Evolutionary conservation across 352 stramenopile species (phyloP).

Genomic region (Phytophthora quininea): DNA sequence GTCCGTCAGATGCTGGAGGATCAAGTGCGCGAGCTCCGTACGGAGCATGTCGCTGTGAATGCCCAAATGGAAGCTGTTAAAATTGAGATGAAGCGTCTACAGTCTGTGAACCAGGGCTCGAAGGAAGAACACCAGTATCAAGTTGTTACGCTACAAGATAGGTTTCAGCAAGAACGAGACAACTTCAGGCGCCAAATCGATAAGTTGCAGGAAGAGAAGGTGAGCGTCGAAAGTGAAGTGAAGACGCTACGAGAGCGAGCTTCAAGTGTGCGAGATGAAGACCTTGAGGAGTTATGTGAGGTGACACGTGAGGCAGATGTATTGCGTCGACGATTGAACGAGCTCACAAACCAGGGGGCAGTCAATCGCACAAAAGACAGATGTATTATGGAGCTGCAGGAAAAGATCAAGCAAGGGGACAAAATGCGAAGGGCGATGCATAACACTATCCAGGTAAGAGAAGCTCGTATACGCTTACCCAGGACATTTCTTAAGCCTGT

Average conservation of each 20-base stretch:
- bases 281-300: slow-evolving; percentile 72
- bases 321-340: slow-evolving; percentile 66
- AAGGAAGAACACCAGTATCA: slow-evolving; percentile 43
- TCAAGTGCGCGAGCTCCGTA: slow-evolving; percentile 74
- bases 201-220: slow-evolving; percentile 70
- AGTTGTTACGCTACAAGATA: slow-evolving; percentile 40
- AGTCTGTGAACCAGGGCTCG: slow-evolving; percentile 45
- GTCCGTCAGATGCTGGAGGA: slow-evolving; percentile 75
- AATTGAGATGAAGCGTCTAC: slow-evolving; percentile 68
- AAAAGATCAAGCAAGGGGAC: slow-evolving; percentile 80
- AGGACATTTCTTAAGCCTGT: slow-evolving; percentile 5
- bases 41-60: slow-evolving; percentile 79
- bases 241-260: slow-evolving; percentile 61
- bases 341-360: slow-evolving; percentile 68
- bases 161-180: slow-evolving; percentile 45
- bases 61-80: slow-evolving; percentile 80
- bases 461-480: not conserved
- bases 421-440: slow-evolving; percentile 94
- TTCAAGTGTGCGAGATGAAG: slow-evolving; percentile 56
- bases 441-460: slow-evolving; percentile 94
- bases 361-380: slow-evolving; percentile 73
- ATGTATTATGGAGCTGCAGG: slow-evolving; percentile 70
- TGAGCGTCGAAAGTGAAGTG: slow-evolving; percentile 78
- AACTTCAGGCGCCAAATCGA: slow-evolving; percentile 55
- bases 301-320: slow-evolving; percentile 79